Evolutionary conservation across 179 eudicot species (phyloP), one percentile per base, ranked within the genome.

Genomic region (Silene vulgaris): DNA sequence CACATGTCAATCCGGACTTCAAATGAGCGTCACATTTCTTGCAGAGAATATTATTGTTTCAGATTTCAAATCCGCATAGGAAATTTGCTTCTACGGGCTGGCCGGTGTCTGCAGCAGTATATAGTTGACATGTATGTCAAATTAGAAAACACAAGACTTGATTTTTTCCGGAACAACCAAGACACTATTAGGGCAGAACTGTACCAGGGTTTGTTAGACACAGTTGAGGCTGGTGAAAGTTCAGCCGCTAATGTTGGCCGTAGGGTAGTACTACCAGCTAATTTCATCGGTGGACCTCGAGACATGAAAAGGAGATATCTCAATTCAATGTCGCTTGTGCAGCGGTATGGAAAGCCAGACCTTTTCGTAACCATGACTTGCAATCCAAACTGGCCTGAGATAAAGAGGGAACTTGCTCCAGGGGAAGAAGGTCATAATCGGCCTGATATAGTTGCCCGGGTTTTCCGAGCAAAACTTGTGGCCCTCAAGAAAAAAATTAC

Each of bases 31-130:
- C 26, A 23, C n/a, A 4, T 74, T 0, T 62, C 62, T 0, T 26
- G 26, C 3, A 21, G 77, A 9, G 59, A 64, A 23, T 62, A 62
- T 23, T 74, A 74, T 64, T 29, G 35, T 0, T 74, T 63, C 26
- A 21, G 9, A 1, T 5, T 74, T 5, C 48, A 23, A 23, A 23
- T 23, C 26, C 26, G 26, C 26, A 23, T 23, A 23, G 26, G 26
- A 23, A 23, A 23, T 23, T 23, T 23, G 26, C 26, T 23, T 23
- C 26, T 23, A 23, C 26, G 26, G 26, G 26, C 26, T 23, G 26
- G 26, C 26, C 0, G 26, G 26, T 23, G 26, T 23, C 26, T 23
- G 26, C 26, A 23, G 26, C 26, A 23, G 26, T 23, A 23, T 23
- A 23, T 23, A 23, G 26, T 23, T 23, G 26, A 23, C 26, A 23